These are phyloP conservation scores for Verticillium longisporum DNA, from an alignment of 2,329 filamentous ascomycete species.

Conservation along the genomic window DNA sequence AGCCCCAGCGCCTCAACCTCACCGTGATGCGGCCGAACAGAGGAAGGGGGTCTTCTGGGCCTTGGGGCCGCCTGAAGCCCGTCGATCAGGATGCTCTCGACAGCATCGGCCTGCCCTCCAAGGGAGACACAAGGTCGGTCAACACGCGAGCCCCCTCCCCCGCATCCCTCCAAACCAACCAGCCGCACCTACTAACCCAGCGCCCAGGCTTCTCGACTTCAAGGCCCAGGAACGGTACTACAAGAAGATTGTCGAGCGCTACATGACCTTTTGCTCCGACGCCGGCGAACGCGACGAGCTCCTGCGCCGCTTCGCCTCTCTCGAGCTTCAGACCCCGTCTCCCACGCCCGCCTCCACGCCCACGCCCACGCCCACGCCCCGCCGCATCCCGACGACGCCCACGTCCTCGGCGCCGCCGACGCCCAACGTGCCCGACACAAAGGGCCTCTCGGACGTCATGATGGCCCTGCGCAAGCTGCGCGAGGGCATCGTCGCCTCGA, in stretches of 20 bases:
- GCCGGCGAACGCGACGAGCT: constrained; percentile 66
- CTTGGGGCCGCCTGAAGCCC: constrained; percentile 68
- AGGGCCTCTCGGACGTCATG: constrained; percentile 60
- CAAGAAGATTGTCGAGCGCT: constrained; percentile 78
- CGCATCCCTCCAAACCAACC: not conserved
- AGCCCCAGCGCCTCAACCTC: not conserved
- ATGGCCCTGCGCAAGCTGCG: constrained; percentile 85
- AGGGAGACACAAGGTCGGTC: constrained; percentile 74
- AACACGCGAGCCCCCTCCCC: not conserved
- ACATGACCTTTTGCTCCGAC: constrained; percentile 81
- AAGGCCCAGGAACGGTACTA: constrained; percentile 83
- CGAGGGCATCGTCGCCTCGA: constrained; percentile 78
- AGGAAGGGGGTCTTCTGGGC: constrained; percentile 32
- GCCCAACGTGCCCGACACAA: constrained; percentile 6
- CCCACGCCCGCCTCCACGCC: constrained; percentile 14
- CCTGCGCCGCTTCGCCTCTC: constrained; percentile 64
- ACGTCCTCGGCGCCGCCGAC: constrained; percentile 6
- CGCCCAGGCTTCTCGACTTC: constrained; percentile 57
- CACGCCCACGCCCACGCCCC: constrained; percentile 6
- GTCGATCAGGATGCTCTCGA: constrained; percentile 72
- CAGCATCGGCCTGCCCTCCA: constrained; percentile 77
- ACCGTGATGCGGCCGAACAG: constrained; percentile 5
- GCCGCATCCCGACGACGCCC: constrained; percentile 7
- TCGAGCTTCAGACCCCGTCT: constrained; percentile 33
- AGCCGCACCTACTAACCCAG: not conserved